Percentiles rank a stretch among this genome's conserved stretches.
These are phyloP conservation scores for Scutellaria baicalensis DNA, from an alignment of 257 asterid genomes.

Conservation along the genomic window DNA sequence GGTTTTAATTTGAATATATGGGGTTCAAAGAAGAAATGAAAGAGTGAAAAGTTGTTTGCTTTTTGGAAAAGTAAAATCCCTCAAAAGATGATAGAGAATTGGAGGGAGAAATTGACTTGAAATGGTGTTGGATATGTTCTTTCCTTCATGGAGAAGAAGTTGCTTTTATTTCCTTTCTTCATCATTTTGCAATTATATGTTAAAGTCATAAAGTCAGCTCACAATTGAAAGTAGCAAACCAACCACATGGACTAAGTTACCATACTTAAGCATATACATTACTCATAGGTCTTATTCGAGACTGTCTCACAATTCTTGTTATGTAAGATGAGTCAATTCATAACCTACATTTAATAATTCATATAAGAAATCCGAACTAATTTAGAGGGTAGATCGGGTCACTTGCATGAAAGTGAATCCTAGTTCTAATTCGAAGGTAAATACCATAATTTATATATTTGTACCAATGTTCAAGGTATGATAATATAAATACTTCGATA, in stretches of 20 bases:
- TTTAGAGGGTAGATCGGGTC: too few relatives aligned
- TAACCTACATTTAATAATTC: too few relatives aligned
- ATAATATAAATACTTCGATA: too few relatives aligned
- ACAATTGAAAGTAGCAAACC: neutral
- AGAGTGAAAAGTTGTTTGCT: constrained; percentile 12
- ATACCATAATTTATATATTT: too few relatives aligned
- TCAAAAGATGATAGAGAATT: constrained; percentile 10
- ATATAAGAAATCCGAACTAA: too few relatives aligned
- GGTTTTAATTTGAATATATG: constrained; percentile 7
- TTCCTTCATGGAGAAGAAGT: constrained; percentile 37
- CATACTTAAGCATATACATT: neutral
- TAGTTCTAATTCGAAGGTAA: too few relatives aligned
- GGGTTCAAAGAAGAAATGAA: constrained; percentile 6
- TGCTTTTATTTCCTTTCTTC: constrained; percentile 8
- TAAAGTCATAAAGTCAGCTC: constrained; percentile 10
- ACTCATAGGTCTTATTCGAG: too few relatives aligned
- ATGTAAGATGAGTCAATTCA: too few relatives aligned
- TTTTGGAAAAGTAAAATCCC: constrained; percentile 15
- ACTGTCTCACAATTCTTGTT: too few relatives aligned
- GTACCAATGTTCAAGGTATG: too few relatives aligned
- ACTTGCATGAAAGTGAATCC: too few relatives aligned
- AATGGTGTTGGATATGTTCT: constrained; percentile 25
- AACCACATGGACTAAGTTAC: neutral
- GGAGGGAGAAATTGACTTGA: constrained; percentile 16
- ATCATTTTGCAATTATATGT: neutral